Evolutionary conservation across 1,284 basidiomycete genomes (phyloP).

Genomic region (Ganoderma meredithae): DNA sequence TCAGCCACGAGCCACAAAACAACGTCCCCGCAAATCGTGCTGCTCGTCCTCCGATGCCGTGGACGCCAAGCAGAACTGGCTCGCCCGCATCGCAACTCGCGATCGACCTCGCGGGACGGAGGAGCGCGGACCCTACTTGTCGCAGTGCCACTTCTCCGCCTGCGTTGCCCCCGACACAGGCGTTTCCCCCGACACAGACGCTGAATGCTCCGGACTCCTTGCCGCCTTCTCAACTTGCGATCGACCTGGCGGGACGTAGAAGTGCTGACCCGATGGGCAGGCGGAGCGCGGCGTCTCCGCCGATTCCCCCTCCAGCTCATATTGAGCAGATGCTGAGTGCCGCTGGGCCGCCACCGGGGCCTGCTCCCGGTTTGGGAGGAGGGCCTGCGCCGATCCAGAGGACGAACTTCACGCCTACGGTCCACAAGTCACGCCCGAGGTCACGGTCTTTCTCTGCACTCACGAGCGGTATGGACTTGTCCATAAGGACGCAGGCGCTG

Average conservation of each 20-base stretch:
- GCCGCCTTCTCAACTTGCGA: slow-evolving; percentile 9
- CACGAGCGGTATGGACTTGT: slow-evolving; percentile 20
- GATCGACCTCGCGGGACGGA: slow-evolving; percentile 14
- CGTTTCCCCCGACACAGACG: slow-evolving; percentile 13
- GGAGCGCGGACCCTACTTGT: slow-evolving; percentile 21
- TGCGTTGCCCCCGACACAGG: slow-evolving; percentile 7
- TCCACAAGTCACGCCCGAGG: slow-evolving; percentile 59
- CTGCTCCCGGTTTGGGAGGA: background rate
- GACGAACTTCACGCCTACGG: slow-evolving; percentile 68
- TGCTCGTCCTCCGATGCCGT: slow-evolving; percentile 24
- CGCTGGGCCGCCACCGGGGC: background rate
- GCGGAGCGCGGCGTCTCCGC: slow-evolving; percentile 11
- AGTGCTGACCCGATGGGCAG: slow-evolving; percentile 5
- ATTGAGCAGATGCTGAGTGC: slow-evolving; percentile 1
- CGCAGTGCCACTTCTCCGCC: slow-evolving; percentile 26
- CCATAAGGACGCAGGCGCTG: slow-evolving; percentile 19
- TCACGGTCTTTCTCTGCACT: slow-evolving; percentile 81
- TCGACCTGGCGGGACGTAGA: background rate
- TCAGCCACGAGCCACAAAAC: slow-evolving; percentile 62
- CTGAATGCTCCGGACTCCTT: slow-evolving; percentile 6
- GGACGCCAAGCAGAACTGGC: slow-evolving; percentile 30
- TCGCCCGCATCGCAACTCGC: slow-evolving; percentile 22
- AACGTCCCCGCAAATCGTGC: slow-evolving; percentile 44
- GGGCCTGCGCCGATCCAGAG: slow-evolving; percentile 51
- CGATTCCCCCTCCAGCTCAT: background rate